These are phyloP conservation scores for Beauveria bassiana DNA, from an alignment of 2,329 filamentous ascomycete species.

Conservation along the genomic window DNA sequence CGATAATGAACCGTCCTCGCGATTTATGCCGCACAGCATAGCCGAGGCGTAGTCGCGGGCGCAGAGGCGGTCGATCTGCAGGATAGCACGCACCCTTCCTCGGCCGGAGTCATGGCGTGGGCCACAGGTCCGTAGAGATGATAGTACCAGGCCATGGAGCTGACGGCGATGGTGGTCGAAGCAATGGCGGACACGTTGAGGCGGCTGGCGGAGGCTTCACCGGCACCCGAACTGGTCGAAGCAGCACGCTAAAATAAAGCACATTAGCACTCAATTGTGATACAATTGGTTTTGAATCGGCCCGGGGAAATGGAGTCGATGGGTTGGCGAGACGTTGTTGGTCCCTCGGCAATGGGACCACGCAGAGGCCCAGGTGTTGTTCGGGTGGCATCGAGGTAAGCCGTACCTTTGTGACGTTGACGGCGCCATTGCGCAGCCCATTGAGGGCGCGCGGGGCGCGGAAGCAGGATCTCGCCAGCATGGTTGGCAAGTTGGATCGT, in stretches of 20 bases:
- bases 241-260: constrained; percentile 46
- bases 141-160: constrained; percentile 94
- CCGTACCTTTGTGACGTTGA: constrained; percentile 65
- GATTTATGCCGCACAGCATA: constrained; percentile 13
- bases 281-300: constrained; percentile 14
- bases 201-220: constrained; percentile 64
- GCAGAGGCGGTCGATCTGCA: neutral
- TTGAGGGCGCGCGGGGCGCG: constrained; percentile 81
- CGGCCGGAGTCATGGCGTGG: constrained; percentile 82
- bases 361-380: constrained; percentile 16
- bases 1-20: neutral
- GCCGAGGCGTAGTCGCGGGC: neutral
- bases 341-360: constrained; percentile 28
- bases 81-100: constrained; percentile 81
- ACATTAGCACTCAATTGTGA: constrained; percentile 28
- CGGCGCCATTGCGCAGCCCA: constrained; percentile 65
- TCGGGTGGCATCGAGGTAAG: constrained; percentile 19
- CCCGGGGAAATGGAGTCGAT: constrained; percentile 15
- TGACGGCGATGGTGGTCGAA: constrained; percentile 78
- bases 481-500: constrained; percentile 48
- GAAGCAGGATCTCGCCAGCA: constrained; percentile 90
- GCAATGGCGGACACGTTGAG: constrained; percentile 81
- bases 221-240: constrained; percentile 68
- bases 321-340: constrained; percentile 24
- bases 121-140: constrained; percentile 87